Evolutionary conservation across 306 rosid genomes (phyloP).

Genomic region (Herpetospermum pedunculosum): DNA sequence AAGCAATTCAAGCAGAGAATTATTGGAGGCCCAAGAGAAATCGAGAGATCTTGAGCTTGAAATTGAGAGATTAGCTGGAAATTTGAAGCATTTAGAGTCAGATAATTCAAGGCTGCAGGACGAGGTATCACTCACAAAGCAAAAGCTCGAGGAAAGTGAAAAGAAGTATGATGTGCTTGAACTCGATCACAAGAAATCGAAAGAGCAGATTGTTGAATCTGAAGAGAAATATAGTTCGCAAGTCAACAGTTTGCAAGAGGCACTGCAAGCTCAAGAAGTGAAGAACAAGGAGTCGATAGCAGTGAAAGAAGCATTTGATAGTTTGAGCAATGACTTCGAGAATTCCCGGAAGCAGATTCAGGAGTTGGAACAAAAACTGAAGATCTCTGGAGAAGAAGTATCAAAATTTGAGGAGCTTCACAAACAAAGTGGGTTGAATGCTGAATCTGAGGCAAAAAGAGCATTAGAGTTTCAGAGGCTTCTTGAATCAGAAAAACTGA

Average conservation of each 20-base stretch:
- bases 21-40: conserved; percentile 81
- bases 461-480: conserved; percentile 61
- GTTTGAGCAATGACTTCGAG: conserved; percentile 47
- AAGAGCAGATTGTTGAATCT: conserved; percentile 47
- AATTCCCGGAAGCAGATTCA: conserved; percentile 48
- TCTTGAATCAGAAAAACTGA: conserved; percentile 52
- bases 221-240: conserved; percentile 53
- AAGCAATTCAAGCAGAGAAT: conserved; percentile 50
- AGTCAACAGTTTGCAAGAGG: conserved; percentile 50
- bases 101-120: conserved; percentile 62
- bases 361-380: conserved; percentile 54
- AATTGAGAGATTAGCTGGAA: conserved; percentile 41
- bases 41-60: conserved; percentile 62
- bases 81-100: conserved; percentile 56
- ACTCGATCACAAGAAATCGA: conserved; percentile 46
- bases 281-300: conserved; percentile 49
- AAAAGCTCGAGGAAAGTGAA: conserved; percentile 52
- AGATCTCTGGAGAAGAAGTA: conserved; percentile 41
- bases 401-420: conserved; percentile 77
- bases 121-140: conserved; percentile 46
- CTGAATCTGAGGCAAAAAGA: conserved; percentile 59
- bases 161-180: conserved; percentile 52
- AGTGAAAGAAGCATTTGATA: conserved; percentile 65
- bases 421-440: conserved; percentile 64
- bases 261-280: conserved; percentile 54